Evolutionary conservation across 1,139 yeast genomes (phyloP).

Genomic region (Debaryomyces psychrophilus): DNA sequence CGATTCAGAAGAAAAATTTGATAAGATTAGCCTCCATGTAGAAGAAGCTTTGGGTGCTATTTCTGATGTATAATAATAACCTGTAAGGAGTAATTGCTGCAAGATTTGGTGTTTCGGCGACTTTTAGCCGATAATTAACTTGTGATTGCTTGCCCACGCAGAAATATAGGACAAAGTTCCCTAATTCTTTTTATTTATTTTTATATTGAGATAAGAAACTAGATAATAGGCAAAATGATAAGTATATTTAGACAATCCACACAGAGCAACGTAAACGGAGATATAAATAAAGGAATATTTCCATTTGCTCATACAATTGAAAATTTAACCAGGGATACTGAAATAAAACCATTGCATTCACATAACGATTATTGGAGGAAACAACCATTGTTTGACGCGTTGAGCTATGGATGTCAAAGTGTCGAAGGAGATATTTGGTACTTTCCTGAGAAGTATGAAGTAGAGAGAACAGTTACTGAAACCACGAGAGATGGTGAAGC

Average conservation of each 20-base stretch:
- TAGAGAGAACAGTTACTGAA: constrained; percentile 28
- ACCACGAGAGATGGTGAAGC: constrained; percentile 18
- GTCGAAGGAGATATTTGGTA: constrained; percentile 77
- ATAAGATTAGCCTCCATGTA: constrained; percentile 23
- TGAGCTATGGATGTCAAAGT: constrained; percentile 59
- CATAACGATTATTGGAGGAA: constrained; percentile 79
- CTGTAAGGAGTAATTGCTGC: not conserved
- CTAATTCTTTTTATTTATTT: not conserved
- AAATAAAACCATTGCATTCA: constrained; percentile 60
- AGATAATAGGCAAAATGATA: constrained; percentile 7
- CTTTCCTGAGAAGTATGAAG: constrained; percentile 32
- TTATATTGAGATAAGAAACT: not conserved
- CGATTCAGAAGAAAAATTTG: constrained; percentile 23
- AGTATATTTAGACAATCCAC: constrained; percentile 11
- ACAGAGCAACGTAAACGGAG: not conserved
- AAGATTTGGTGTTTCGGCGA: constrained; percentile 12
- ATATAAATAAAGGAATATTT: not conserved
- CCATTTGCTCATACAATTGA: constrained; percentile 26
- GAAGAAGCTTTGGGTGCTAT: constrained; percentile 21
- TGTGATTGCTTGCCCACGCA: constrained; percentile 7
- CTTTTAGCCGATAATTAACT: constrained; percentile 7
- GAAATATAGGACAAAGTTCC: not conserved
- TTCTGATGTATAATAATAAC: not conserved
- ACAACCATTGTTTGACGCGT: constrained; percentile 64
- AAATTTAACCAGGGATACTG: constrained; percentile 51